Percentiles rank a stretch among this genome's conserved stretches.
These are phyloP conservation scores for Fomes fomentarius DNA, from an alignment of 1,284 basidiomycete genomes.

Conservation along the genomic window DNA sequence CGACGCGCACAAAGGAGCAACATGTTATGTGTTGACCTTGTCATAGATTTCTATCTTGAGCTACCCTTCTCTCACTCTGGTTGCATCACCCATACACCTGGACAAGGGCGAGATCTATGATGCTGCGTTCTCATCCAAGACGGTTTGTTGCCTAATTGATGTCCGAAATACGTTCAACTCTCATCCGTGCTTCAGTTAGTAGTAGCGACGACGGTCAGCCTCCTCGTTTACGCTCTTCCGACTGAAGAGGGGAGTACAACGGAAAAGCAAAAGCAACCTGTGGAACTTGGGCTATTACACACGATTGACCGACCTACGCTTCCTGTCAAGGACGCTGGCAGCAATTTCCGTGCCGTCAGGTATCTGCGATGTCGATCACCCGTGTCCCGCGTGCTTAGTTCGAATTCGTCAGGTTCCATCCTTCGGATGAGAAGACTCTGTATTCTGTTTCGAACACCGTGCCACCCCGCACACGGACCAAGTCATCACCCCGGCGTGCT, in stretches of 20 bases:
- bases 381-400: too few relatives aligned
- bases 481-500: conserved; percentile 56
- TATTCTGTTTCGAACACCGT: conserved; percentile 81
- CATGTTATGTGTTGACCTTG: background rate
- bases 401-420: conserved; percentile 75
- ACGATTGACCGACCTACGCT: conserved; percentile 59
- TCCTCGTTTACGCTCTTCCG: conserved; percentile 62
- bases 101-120: conserved; percentile 78
- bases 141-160: conserved; percentile 38
- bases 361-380: too few relatives aligned
- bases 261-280: conserved; percentile 43
- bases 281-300: conserved; percentile 48
- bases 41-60: conserved; percentile 66
- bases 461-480: conserved; percentile 57
- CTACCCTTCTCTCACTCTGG: conserved; percentile 64
- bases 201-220: conserved; percentile 62
- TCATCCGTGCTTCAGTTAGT: conserved; percentile 52
- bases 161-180: background rate
- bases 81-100: conserved; percentile 48
- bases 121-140: conserved; percentile 61
- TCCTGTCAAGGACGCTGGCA: conserved; percentile 48
- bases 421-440: conserved; percentile 51
- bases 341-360: conserved; percentile 79
- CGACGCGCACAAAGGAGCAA: too few relatives aligned
- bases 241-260: conserved; percentile 41